phyloP scores from a whole-genome alignment of 768 basidiomycete species.

The Mycena pura region DNA sequence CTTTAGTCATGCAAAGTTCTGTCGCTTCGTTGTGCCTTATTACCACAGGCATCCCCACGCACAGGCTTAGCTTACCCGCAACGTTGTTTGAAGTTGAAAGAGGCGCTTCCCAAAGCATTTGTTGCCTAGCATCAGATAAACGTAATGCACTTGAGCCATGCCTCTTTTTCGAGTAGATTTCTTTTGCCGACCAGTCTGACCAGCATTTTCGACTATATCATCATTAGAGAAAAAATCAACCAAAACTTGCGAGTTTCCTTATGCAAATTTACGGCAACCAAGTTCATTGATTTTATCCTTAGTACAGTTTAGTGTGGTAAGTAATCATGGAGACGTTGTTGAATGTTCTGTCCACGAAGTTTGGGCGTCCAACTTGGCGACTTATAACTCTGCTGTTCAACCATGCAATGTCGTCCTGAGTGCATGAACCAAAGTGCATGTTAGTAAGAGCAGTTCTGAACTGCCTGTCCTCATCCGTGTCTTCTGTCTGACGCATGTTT shows the following conservation, averaged over 20 bases:
- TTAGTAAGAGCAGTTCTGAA: constrained; percentile 36
- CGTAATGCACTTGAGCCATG: background rate
- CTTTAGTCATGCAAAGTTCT: constrained; percentile 41
- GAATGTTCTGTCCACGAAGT: constrained; percentile 27
- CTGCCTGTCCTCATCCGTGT: constrained; percentile 33
- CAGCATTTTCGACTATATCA: background rate
- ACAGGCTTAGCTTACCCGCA: constrained; percentile 36
- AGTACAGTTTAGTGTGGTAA: constrained; percentile 37
- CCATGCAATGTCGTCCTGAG: constrained; percentile 38
- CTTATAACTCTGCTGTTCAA: constrained; percentile 30
- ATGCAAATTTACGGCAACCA: constrained; percentile 38
- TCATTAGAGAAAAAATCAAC: constrained; percentile 34
- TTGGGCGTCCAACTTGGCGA: background rate
- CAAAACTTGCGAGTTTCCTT: constrained; percentile 32
- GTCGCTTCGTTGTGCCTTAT: constrained; percentile 40
- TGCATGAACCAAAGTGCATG: constrained; percentile 43
- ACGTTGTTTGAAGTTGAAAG: constrained; percentile 32
- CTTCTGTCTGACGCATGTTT: constrained; percentile 42
- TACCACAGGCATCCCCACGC: constrained; percentile 42
- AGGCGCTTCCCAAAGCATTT: constrained; percentile 31
- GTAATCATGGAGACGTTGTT: constrained; percentile 44
- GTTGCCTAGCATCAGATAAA: constrained; percentile 19
- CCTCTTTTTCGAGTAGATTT: background rate
- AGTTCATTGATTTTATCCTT: constrained; percentile 41
- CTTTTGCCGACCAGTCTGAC: background rate